Evolutionary conservation across 2,329 filamentous ascomycete genomes (phyloP).

Genomic region (Monilinia fructicola): DNA sequence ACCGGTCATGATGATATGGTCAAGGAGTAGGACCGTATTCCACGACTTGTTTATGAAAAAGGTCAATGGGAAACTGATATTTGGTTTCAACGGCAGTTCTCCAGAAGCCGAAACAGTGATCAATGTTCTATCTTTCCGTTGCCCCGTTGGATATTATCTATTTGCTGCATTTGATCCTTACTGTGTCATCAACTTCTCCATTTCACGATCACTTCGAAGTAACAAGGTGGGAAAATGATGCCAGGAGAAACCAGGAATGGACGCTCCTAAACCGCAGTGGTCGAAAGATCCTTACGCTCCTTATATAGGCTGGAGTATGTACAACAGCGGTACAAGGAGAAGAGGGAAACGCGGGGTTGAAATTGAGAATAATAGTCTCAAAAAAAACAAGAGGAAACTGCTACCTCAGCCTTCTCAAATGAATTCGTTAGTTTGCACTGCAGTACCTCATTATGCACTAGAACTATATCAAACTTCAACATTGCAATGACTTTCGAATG

Average conservation of each 20-base stretch:
- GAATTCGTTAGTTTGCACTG: too few relatives aligned
- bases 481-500: too few relatives aligned
- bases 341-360: constrained; percentile 3
- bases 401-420: too few relatives aligned
- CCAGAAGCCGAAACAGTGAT: constrained; percentile 17
- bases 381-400: too few relatives aligned
- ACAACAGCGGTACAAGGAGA: constrained; percentile 15
- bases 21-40: constrained; percentile 16
- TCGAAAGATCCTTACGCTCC: constrained; percentile 17
- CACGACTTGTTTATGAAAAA: constrained; percentile 17
- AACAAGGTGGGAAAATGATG: constrained; percentile 4
- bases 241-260: constrained; percentile 11
- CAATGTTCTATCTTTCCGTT: constrained; percentile 16
- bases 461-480: too few relatives aligned
- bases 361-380: background rate
- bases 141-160: constrained; percentile 13
- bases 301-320: constrained; percentile 19
- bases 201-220: constrained; percentile 17
- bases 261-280: constrained; percentile 17
- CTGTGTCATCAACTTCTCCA: constrained; percentile 3
- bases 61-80: constrained; percentile 1
- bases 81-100: constrained; percentile 14
- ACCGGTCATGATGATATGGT: constrained; percentile 9
- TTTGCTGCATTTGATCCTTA: constrained; percentile 7
- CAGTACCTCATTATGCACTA: too few relatives aligned